Conservation (phyloP, 176 grass and related monocot species). For the Bolboschoenus planiculmis region DNA sequence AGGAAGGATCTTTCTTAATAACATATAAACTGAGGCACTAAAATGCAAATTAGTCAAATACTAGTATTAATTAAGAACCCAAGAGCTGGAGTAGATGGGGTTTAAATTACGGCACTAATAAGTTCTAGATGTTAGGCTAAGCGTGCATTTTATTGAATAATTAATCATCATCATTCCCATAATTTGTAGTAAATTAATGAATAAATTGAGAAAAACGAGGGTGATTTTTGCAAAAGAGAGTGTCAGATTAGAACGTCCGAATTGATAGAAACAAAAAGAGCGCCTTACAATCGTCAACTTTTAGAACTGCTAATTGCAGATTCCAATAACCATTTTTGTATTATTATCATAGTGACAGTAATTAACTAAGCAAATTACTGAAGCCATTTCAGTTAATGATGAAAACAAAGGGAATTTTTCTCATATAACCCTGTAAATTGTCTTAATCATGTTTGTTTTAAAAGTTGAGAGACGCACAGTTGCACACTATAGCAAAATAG, state of each 20-base stretch:
- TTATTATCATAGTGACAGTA: background rate
- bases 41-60: background rate
- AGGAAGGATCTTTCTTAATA: background rate
- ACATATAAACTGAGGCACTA: background rate
- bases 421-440: background rate
- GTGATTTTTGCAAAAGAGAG: background rate
- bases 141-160: constrained; percentile 8
- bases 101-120: constrained; percentile 7
- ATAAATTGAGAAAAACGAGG: background rate
- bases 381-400: background rate
- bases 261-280: constrained; percentile 14
- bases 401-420: background rate
- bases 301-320: constrained; percentile 15
- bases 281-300: background rate
- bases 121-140: constrained; percentile 10
- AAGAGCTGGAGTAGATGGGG: constrained; percentile 6
- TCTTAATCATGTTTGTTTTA: background rate
- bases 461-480: background rate
- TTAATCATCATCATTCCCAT: background rate
- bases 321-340: constrained; percentile 1
- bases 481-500: background rate
- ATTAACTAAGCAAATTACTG: background rate
- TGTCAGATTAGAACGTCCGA: constrained; percentile 25
- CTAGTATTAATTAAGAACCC: background rate
- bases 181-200: constrained; percentile 6